Percentiles rank a stretch among this genome's conserved stretches.
These are phyloP conservation scores for Biscutella auriculata DNA, from an alignment of 441 rosid species.

Conservation along the genomic window DNA sequence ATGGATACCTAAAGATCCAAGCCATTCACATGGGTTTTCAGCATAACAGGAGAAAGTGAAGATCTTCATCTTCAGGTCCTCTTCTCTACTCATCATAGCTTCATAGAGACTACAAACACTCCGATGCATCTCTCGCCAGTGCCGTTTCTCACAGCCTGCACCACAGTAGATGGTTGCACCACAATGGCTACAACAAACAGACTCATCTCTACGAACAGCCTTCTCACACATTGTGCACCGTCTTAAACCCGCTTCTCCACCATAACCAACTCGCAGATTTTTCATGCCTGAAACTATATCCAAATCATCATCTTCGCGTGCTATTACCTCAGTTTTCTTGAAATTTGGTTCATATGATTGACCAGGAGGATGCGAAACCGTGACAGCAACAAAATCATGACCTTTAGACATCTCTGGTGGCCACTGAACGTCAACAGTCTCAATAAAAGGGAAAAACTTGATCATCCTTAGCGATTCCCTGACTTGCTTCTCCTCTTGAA, in stretches of 20 bases:
- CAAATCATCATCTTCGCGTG: background rate
- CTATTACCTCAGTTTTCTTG: background rate
- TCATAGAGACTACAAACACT: conserved; percentile 16
- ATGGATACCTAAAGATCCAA: conserved; percentile 15
- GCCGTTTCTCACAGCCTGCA: conserved; percentile 16
- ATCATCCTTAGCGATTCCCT: conserved; percentile 33
- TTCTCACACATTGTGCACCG: conserved; percentile 16
- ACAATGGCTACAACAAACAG: conserved; percentile 17
- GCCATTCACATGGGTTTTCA: conserved; percentile 17
- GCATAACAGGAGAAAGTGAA: conserved; percentile 13
- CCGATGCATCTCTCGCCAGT: conserved; percentile 19
- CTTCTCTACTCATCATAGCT: conserved; percentile 19
- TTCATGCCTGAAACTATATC: conserved; percentile 3
- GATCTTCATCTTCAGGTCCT: conserved; percentile 10
- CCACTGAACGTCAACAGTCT: conserved; percentile 71
- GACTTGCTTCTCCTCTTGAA: conserved; percentile 34
- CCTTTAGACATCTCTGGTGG: conserved; percentile 47
- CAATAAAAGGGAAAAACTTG: conserved; percentile 50
- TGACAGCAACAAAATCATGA: conserved; percentile 53
- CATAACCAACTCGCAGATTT: background rate
- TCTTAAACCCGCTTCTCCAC: conserved; percentile 2
- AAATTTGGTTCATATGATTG: conserved; percentile 44
- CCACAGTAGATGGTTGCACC: conserved; percentile 17
- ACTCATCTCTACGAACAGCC: conserved; percentile 9
- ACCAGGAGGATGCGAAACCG: conserved; percentile 52